phyloP scores from a whole-genome alignment of 2,329 filamentous ascomycete genomes.

The Colletotrichum brevisporum region DNA sequence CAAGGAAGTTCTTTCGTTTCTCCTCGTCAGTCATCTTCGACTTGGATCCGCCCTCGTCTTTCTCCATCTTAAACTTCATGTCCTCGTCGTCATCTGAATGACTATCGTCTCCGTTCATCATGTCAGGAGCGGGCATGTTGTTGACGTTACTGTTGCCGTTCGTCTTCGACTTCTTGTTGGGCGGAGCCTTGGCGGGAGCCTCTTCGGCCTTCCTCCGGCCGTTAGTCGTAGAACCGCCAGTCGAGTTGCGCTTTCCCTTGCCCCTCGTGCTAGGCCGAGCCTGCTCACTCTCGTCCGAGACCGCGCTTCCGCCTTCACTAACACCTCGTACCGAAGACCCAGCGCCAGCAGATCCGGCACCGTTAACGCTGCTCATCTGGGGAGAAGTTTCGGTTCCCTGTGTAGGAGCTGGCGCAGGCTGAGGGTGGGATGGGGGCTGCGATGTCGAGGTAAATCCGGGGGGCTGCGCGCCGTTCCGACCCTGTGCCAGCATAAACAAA shows the following conservation, averaged over 20 bases:
- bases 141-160: slow-evolving; percentile 48
- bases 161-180: slow-evolving; percentile 79
- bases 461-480: slow-evolving; percentile 71
- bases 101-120: slow-evolving; percentile 47
- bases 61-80: slow-evolving; percentile 55
- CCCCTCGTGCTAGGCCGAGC: slow-evolving; percentile 75
- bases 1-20: slow-evolving; percentile 97
- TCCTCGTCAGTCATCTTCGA: slow-evolving; percentile 97
- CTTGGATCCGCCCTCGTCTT: slow-evolving; percentile 72
- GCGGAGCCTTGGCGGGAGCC: slow-evolving; percentile 71
- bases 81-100: slow-evolving; percentile 64
- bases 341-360: slow-evolving; percentile 55
- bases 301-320: slow-evolving; percentile 78
- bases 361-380: slow-evolving; percentile 65
- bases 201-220: slow-evolving; percentile 86
- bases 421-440: slow-evolving; percentile 64
- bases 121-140: slow-evolving; percentile 51
- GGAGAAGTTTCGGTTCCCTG: slow-evolving; percentile 62
- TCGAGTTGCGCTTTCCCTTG: slow-evolving; percentile 77
- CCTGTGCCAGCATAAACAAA: slow-evolving; percentile 88
- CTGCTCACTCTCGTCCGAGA: slow-evolving; percentile 80
- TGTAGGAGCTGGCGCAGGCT: slow-evolving; percentile 56
- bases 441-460: slow-evolving; percentile 63
- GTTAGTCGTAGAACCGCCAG: slow-evolving; percentile 62
- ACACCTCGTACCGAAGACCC: slow-evolving; percentile 63